Conservation (phyloP, 2,329 filamentous ascomycete genomes). For the Dothidotthia symphoricarpi region DNA sequence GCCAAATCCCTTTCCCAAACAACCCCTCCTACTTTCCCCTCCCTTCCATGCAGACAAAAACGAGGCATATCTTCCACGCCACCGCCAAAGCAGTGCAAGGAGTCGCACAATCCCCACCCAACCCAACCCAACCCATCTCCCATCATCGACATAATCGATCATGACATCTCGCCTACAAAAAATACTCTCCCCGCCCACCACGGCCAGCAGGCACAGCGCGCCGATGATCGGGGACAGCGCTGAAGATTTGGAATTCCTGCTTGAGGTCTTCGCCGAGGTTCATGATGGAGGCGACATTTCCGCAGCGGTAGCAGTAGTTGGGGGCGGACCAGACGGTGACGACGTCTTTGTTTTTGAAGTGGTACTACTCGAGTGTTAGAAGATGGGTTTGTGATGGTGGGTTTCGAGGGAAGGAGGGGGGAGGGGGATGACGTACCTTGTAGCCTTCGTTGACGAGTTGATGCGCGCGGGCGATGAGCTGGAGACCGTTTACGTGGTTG, state of each 20-base stretch:
- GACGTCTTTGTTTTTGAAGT: constrained; percentile 93
- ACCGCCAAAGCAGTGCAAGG: no score
- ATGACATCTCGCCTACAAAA: constrained; percentile 40
- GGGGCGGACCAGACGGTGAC: constrained; percentile 92
- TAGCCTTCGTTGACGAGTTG: constrained; percentile 76
- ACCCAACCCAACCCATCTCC: neutral
- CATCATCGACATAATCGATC: neutral
- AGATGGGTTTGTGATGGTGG: no score
- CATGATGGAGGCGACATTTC: constrained; percentile 77
- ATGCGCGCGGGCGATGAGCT: constrained; percentile 70
- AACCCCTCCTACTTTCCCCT: neutral
- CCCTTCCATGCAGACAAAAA: neutral
- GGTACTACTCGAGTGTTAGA: constrained; percentile 59
- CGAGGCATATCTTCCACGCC: no score
- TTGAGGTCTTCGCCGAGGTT: constrained; percentile 89
- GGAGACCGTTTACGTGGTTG: constrained; percentile 72
- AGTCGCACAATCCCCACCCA: neutral
- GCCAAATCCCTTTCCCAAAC: no score
- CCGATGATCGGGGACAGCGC: constrained; percentile 81
- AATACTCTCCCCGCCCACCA: constrained; percentile 52
- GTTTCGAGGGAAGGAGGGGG: no score
- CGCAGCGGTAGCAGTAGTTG: constrained; percentile 61
- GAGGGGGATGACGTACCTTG: constrained; percentile 50
- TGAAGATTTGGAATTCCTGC: constrained; percentile 90
- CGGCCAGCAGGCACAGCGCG: constrained; percentile 71